These are phyloP conservation scores for Saccharomyces pastorianus DNA, from an alignment of 1,139 yeast species.

Conservation along the genomic window DNA sequence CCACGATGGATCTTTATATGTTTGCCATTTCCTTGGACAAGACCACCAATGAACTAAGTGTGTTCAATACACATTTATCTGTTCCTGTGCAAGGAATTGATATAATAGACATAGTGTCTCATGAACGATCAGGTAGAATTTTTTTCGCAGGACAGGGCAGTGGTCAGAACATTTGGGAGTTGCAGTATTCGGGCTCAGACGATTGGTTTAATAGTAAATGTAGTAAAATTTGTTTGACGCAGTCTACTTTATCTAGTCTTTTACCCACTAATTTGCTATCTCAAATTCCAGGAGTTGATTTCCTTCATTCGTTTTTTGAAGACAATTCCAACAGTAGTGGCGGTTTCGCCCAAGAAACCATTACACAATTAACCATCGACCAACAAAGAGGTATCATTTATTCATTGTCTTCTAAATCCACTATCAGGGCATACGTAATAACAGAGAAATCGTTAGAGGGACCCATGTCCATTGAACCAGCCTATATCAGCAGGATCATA, in stretches of 20 bases:
- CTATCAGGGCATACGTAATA: conserved; percentile 71
- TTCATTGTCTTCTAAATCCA: conserved; percentile 73
- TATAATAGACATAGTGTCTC: conserved; percentile 54
- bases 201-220: conserved; percentile 85
- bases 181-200: conserved; percentile 73
- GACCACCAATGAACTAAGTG: conserved; percentile 48
- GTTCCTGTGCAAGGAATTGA: conserved; percentile 75
- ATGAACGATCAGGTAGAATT: conserved; percentile 64
- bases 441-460: conserved; percentile 33
- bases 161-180: conserved; percentile 78
- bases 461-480: conserved; percentile 32
- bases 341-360: conserved; percentile 42
- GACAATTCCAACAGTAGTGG: conserved; percentile 17
- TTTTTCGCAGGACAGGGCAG: conserved; percentile 74
- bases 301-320: conserved; percentile 34
- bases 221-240: conserved; percentile 70
- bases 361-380: conserved; percentile 64
- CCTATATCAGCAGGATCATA: conserved; percentile 44
- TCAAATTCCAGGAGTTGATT: conserved; percentile 39
- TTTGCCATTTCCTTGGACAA: conserved; percentile 59
- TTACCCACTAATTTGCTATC: conserved; percentile 39
- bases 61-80: conserved; percentile 76
- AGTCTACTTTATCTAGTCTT: conserved; percentile 54
- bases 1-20: conserved; percentile 71
- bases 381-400: conserved; percentile 69